Conservation (phyloP, 345 rosid species). For the Eucalyptus erythrocorys region DNA sequence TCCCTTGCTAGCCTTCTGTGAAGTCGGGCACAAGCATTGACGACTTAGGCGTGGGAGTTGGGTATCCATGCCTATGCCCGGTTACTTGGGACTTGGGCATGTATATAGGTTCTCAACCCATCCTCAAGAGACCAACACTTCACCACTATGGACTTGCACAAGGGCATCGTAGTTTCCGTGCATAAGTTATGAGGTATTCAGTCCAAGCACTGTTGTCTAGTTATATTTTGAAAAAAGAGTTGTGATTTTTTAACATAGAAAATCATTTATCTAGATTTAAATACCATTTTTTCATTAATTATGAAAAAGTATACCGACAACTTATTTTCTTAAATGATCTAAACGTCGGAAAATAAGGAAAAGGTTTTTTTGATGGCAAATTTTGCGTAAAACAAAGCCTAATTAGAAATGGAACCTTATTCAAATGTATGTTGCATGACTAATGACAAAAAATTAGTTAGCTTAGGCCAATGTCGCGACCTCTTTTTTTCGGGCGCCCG, state of each 20-base stretch:
- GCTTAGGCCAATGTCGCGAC: no score
- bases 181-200: neutral
- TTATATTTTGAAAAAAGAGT: neutral
- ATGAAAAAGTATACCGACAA: accelerated
- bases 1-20: neutral
- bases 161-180: accelerated
- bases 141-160: neutral
- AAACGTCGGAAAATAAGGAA: neutral
- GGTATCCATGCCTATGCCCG: neutral
- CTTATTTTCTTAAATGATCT: neutral
- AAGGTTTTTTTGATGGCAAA: accelerated
- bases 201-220: neutral
- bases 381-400: neutral
- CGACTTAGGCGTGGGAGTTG: accelerated
- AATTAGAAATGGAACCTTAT: neutral
- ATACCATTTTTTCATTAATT: neutral
- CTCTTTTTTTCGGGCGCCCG: no score
- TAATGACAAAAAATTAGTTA: neutral
- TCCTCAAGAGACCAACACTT: neutral
- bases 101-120: accelerated
- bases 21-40: neutral
- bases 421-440: neutral
- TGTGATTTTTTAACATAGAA: neutral
- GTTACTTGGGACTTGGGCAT: neutral
- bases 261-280: neutral